phyloP scores from a whole-genome alignment of 305 asterid genomes.

The Petunia hybrid region DNA sequence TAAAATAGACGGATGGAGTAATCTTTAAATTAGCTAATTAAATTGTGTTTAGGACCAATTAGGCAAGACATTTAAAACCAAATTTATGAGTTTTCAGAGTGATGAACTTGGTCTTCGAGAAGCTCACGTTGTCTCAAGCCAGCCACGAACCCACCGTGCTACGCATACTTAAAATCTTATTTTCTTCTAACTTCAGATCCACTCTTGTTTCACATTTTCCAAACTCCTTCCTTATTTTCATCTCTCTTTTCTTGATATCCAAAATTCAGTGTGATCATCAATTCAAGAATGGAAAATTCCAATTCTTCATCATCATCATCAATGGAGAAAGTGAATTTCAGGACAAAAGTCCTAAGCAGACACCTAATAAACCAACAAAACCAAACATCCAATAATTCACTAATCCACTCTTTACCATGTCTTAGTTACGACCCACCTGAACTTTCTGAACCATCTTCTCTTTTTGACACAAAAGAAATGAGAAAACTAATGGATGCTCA shows the following conservation, averaged over 20 bases:
- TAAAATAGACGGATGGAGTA: too few species aligned
- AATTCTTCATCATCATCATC: slow-evolving; percentile 20
- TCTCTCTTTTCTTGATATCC: neutral
- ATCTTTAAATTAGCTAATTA: too few species aligned
- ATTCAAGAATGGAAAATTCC: slow-evolving; percentile 10
- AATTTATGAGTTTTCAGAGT: too few species aligned
- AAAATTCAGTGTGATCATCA: neutral
- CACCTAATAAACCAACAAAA: slow-evolving; percentile 57
- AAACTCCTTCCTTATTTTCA: neutral
- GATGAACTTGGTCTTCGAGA: too few species aligned
- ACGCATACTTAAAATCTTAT: too few species aligned
- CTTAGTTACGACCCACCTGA: slow-evolving; percentile 87
- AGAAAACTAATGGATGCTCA: slow-evolving; percentile 84
- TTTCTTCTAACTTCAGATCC: too few species aligned
- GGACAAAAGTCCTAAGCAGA: slow-evolving; percentile 67
- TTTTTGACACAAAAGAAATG: slow-evolving; percentile 72
- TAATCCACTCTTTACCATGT: slow-evolving; percentile 66
- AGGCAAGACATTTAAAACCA: too few species aligned
- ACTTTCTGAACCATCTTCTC: slow-evolving; percentile 51
- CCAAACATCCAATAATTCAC: slow-evolving; percentile 30
- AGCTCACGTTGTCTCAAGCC: too few species aligned
- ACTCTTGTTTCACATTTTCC: neutral
- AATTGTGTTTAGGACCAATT: too few species aligned
- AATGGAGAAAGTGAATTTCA: slow-evolving; percentile 68
- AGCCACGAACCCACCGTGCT: too few species aligned